Percentiles rank a stretch among this genome's conserved stretches.
Conservation (phyloP, 116 monocot genomes). For the Dioscorea cayenensis region DNA sequence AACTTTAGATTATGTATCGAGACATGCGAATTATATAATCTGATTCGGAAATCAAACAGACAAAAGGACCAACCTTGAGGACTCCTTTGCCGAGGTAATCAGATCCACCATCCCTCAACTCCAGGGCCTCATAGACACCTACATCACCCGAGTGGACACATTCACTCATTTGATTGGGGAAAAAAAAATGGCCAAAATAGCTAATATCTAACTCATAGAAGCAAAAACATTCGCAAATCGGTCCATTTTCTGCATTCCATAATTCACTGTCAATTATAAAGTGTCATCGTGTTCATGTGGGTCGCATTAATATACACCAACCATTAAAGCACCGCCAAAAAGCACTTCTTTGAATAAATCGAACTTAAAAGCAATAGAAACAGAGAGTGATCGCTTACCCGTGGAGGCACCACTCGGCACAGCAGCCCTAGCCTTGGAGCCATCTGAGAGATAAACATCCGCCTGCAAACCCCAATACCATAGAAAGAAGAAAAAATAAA, state of each 20-base stretch:
- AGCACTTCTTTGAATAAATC: no score
- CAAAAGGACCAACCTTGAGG: constrained; percentile 44
- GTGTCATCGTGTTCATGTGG: background rate
- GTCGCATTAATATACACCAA: background rate
- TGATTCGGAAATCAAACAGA: background rate
- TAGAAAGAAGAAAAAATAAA: background rate
- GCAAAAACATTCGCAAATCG: no score
- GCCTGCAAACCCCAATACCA: constrained; percentile 9
- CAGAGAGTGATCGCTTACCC: constrained; percentile 10
- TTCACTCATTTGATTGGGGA: no score
- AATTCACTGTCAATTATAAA: no score
- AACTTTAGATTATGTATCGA: no score
- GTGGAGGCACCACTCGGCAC: constrained; percentile 56
- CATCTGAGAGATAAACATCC: constrained; percentile 26
- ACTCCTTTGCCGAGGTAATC: constrained; percentile 97
- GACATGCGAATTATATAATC: no score
- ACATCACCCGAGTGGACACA: background rate
- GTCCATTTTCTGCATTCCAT: no score
- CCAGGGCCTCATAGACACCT: constrained; percentile 92
- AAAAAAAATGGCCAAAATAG: no score
- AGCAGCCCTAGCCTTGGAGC: constrained; percentile 32
- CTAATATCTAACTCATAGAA: no score
- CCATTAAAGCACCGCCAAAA: background rate
- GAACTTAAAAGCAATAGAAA: no score
- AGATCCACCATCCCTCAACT: constrained; percentile 91